phyloP scores from a whole-genome alignment of 805 yeast species.

The Candida lessepsii region DNA sequence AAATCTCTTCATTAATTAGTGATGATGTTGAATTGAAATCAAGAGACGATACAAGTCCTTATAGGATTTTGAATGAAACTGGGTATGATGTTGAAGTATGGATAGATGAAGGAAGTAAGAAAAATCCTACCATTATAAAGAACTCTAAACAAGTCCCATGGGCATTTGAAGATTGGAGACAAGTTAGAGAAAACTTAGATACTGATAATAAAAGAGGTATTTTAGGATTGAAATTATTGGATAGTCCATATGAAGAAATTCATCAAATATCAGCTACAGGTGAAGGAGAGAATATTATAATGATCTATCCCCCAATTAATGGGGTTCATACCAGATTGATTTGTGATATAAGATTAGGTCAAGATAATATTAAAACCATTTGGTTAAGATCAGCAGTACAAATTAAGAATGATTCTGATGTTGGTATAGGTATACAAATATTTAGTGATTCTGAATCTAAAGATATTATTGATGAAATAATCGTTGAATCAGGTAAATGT shows the following conservation, averaged over 20 bases:
- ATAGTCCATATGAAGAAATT: constrained; percentile 53
- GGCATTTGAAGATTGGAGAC: constrained; percentile 95
- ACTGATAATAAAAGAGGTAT: constrained; percentile 60
- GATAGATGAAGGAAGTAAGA: constrained; percentile 51
- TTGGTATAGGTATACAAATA: constrained; percentile 53
- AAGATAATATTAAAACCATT: constrained; percentile 76
- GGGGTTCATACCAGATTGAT: constrained; percentile 72
- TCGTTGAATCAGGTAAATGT: constrained; percentile 53
- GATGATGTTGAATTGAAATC: constrained; percentile 55
- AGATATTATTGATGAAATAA: constrained; percentile 11
- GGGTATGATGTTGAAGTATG: constrained; percentile 81
- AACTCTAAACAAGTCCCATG: constrained; percentile 62
- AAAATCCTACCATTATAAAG: constrained; percentile 32
- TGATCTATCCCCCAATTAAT: constrained; percentile 58
- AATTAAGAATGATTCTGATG: constrained; percentile 58
- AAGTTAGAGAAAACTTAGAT: constrained; percentile 74
- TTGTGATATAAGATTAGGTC: constrained; percentile 66
- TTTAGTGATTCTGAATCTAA: constrained; percentile 31
- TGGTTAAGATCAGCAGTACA: constrained; percentile 74
- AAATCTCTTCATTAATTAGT: constrained; percentile 58
- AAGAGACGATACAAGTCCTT: constrained; percentile 81
- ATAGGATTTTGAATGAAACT: constrained; percentile 75
- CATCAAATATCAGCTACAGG: constrained; percentile 63
- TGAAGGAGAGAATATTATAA: constrained; percentile 80
- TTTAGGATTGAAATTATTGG: constrained; percentile 61